Base-by-base conservation (phyloP, 768 basidiomycete genomes). In the Clitopilus passeckerianus region DNA sequence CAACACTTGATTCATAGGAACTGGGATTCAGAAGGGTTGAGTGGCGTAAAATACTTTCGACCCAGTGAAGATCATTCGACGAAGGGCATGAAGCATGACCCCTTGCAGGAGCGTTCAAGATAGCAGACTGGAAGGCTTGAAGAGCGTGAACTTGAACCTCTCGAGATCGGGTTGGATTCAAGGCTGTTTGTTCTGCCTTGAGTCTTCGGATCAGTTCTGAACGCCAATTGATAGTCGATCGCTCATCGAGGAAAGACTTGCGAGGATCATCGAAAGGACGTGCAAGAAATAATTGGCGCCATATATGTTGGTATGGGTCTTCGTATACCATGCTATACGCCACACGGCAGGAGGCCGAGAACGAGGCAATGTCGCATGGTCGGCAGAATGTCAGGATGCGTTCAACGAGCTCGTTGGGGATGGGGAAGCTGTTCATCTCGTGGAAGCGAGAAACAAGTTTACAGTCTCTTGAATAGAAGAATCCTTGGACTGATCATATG, bases 191-290 rank as follows among this genome's bases (percentile, higher is more conserved):
- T 60, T 80, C 77, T 12, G 81, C 81, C 55, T 64, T 70, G 58
- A 83, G 70, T 56, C 82, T 72, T 22, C 63, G 60, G n/a, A 63
- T 58, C 12, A 60, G 57, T 57, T 63, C 35, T 23, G 37, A 43
- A 44, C 54, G 61, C 68, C 61, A 62, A 30, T 34, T 24, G 53
- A 16, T 35, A 9, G 15, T 18, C 30, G 53, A 33, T 56, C 43
- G 60, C 54, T 62, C 60, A 54, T 55, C 54, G 3, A 9, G 37
- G 37, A 2, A 59, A 34, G n/a, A 72, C 66, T 43, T 67, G 59
- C 82, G 75, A n/a, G 87, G 86, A 65, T 87, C 82, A 66, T 91
- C 90, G 68, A 89, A 90, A 6, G 80, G 77, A 53, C 72, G 67
- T 22, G 71, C 58, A 37, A 87, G 79, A 70, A 86, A 90, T 56